Evolutionary conservation across 1,139 yeast species (phyloP).

Genomic region (Yamadazyma buinensis): DNA sequence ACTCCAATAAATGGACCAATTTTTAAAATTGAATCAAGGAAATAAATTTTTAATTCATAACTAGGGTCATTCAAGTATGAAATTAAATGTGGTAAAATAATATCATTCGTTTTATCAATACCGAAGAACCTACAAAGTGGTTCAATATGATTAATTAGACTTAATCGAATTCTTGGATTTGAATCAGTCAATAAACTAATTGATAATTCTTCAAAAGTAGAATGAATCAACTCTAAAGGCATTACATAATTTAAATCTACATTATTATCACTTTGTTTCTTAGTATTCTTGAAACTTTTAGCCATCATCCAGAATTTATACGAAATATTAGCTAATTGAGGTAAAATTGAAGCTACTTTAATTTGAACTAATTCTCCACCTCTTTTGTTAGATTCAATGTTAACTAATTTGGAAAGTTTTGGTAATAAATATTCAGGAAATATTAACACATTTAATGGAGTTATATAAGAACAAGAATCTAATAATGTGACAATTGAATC

Average conservation of each 20-base stretch:
- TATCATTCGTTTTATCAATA: slow-evolving; percentile 80
- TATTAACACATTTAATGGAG: slow-evolving; percentile 70
- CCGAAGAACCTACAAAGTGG: slow-evolving; percentile 84
- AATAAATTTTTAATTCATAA: slow-evolving; percentile 61
- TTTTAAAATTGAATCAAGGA: slow-evolving; percentile 73
- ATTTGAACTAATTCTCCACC: slow-evolving; percentile 45
- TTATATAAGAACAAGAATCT: slow-evolving; percentile 59
- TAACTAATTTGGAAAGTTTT: slow-evolving; percentile 44
- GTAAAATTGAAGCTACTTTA: slow-evolving; percentile 69
- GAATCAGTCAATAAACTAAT: slow-evolving; percentile 66
- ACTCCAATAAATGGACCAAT: slow-evolving; percentile 81
- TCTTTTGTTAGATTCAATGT: slow-evolving; percentile 22
- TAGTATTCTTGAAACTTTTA: slow-evolving; percentile 38
- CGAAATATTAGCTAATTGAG: slow-evolving; percentile 63
- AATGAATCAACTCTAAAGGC: slow-evolving; percentile 28
- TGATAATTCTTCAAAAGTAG: slow-evolving; percentile 61
- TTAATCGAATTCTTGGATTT: slow-evolving; percentile 61
- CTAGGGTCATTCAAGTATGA: slow-evolving; percentile 85
- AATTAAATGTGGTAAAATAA: slow-evolving; percentile 83
- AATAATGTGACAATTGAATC: slow-evolving; percentile 58
- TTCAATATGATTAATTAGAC: slow-evolving; percentile 63
- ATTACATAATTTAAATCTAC: slow-evolving; percentile 10
- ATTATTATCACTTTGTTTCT: not conserved
- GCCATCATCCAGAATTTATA: slow-evolving; percentile 66
- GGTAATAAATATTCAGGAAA: slow-evolving; percentile 85